Base-by-base conservation (phyloP, 164 flowering plant species). In the Annona cherimola region DNA sequence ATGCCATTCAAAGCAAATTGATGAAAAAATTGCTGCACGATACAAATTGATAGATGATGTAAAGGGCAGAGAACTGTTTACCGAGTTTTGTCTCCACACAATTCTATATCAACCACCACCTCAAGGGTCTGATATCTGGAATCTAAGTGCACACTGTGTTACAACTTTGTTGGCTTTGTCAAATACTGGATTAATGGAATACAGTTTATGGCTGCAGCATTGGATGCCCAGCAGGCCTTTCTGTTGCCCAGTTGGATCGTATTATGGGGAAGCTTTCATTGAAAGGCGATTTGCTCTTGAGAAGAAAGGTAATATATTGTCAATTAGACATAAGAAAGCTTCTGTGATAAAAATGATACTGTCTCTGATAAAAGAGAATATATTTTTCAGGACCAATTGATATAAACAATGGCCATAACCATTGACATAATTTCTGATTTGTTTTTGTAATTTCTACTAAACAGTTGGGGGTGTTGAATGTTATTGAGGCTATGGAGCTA, bases 391-490 rank as follows among this genome's bases (percentile, higher is more conserved):
- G 7, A 66, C 3, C 18, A 18, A 4, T 16, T 11, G 41, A 16
- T 5, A 64, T 41, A 35, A 14, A 12, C 42, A 20, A 26, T 61
- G 64, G 64, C 26, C 16, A 41, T 14, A 43, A 50, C 57, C 9
- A 7, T 61, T 55, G 6, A 61, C 19, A 66, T 61, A 50, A 40
- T 3, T 8, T 63, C 44, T 61, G 46, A 40, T 57, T 42, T 41
- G 44, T 71, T 54, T 61, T 18, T 75, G 66, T 77, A 54, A 14
- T 79, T 68, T 71, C 20, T 4, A 68, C 7, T 63, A 46, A 41
- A 69, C 86, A 94, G 99, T 79, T 89, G 66, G 99, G 99, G 45
- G 86, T 92, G 67, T 80, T 94, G 79, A 91, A 90, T 83, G 86
- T 92, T 19, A 63, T 90, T 82, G 90, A 91, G 69, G 84, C 87